Evolutionary conservation across 1,284 basidiomycete species (phyloP), one percentile per base, ranked within the genome.

Genomic region (Puccinia sorghi): DNA sequence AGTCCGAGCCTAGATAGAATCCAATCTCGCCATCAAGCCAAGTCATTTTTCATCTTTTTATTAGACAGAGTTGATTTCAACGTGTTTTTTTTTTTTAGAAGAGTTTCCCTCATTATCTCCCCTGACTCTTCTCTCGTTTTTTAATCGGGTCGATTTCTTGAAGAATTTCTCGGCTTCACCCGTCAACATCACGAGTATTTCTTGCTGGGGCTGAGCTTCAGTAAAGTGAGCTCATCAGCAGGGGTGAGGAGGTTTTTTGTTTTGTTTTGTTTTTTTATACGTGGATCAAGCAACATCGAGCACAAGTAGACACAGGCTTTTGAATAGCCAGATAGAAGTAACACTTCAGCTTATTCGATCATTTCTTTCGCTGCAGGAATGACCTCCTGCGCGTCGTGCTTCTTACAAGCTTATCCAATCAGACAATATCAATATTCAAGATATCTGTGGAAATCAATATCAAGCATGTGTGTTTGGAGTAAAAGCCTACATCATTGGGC

Each of bases 241-340:
- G 66, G 48, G 20, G 43, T 52, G 32, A 69, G 43, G 3, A 32
- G 22, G 32, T 3, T 52, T 15, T 25, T n/a, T n/a, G n/a, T n/a
- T n/a, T n/a, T n/a, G n/a, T n/a, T n/a, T n/a, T n/a, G n/a, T n/a
- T n/a, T 37, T 52, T 69, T 69, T 7, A 69, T 37, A 1, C 43
- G 43, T 13, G 43, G 64, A 69, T 69, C 13, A 17, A 69, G 43
- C 12, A 69, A 32, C 7, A n/a, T 67, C 0, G 66, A 52, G 20
- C 46, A 69, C 17, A 69, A 12, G 27, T 69, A 69, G 4, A 52
- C 25, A 0, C 25, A 0, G 25, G 46, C 32, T 69, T 69, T 32
- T 32, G 2, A 20, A 69, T 69, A 9, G 48, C 66, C 9, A 25
- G 6, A 54, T 69, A 5, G 48, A 69, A 69, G 20, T 69, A 69